Base-by-base conservation (phyloP, 129 eudicot genomes). In the Deinandra increscens region DNA sequence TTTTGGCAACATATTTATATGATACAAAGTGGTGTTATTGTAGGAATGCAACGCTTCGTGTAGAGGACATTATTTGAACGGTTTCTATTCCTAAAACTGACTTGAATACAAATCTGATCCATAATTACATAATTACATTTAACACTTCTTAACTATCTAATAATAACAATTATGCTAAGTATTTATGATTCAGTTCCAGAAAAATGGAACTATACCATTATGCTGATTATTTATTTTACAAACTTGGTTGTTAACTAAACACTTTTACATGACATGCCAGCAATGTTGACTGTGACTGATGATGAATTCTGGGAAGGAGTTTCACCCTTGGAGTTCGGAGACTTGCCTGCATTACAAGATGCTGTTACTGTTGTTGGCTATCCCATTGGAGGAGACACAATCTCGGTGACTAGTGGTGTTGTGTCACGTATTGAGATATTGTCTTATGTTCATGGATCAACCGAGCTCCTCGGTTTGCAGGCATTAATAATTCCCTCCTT, bases 381-480 rank as follows among this genome's bases (percentile, higher is more conserved):
- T 66, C 90, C 86, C 34, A 81, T 81, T 64, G 90, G 90, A 3
- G 90, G 90, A 58, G 86, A 85, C 43, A 85, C 86, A 3, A 85
- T 85, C 60, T 85, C 90, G 0, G 90, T 85, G 39, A 85, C 90
- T 4, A 85, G 90, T 72, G 90, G 90, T 19, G 86, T 85, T 64
- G 90, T 85, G 26, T 85, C 90, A 31, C 86, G 82, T 63, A 85
- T 85, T 64, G 90, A 85, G 80, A 81, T 85, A 63, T 71, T 81
- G 53, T 81, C 90, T 38, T 85, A 85, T 81, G 84, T 81, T 79
- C 90, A 81, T 75, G 90, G 90, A 51, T 82, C 84, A 71, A 81
- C 86, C 3, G 90, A 85, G 78, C 86, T 85, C 60, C 90, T 85
- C n/a, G 90, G 90, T n/a, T 77, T 85, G 72, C 90, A 85, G 83